Evolutionary conservation across 257 asterid genomes (phyloP), one percentile per base, ranked within the genome.

Genomic region (Scutellaria galericulata): DNA sequence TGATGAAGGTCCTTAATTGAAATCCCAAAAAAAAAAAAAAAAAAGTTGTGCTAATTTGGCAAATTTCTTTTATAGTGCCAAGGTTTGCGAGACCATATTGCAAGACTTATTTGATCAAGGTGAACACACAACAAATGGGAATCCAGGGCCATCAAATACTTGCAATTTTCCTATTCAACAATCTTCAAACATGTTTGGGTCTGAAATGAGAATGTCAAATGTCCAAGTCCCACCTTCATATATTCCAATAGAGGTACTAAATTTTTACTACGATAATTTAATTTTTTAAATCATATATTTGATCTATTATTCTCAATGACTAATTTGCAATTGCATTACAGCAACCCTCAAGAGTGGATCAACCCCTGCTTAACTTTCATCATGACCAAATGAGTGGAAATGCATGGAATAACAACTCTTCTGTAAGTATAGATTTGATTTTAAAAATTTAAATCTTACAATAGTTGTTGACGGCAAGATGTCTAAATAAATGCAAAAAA

Each of bases 101-200:
- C 74, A 78, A 42, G 75, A 76, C 4, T 11, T 83, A 1, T 2
- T 68, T 5, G 86, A 74, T 66, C 81, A 67, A 66, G 44, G 73
- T 9, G 67, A 78, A 9, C 11, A 55, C 44, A 15, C 56, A 15
- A 14, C 52, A 41, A 65, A 41, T 9, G 64, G 13, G 31, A 70
- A 78, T 58, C 57, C 20, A 5, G 79, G 56, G 60, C 40, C 63
- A 4, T 67, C n/a, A n/a, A n/a, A n/a, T n/a, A n/a, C n/a, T n/a
- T n/a, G n/a, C n/a, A n/a, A n/a, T n/a, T n/a, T n/a, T n/a, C n/a
- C n/a, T n/a, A n/a, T n/a, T n/a, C n/a, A n/a, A n/a, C n/a, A n/a
- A n/a, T n/a, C n/a, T n/a, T n/a, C n/a, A n/a, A n/a, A n/a, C n/a
- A n/a, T n/a, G n/a, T n/a, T n/a, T n/a, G n/a, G n/a, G n/a, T n/a